A percentile compares a stretch with the other conserved stretches of the same genome.
These are phyloP conservation scores for Neurospora sp. DNA, from an alignment of 495 filamentous ascomycete genomes.

Conservation along the genomic window DNA sequence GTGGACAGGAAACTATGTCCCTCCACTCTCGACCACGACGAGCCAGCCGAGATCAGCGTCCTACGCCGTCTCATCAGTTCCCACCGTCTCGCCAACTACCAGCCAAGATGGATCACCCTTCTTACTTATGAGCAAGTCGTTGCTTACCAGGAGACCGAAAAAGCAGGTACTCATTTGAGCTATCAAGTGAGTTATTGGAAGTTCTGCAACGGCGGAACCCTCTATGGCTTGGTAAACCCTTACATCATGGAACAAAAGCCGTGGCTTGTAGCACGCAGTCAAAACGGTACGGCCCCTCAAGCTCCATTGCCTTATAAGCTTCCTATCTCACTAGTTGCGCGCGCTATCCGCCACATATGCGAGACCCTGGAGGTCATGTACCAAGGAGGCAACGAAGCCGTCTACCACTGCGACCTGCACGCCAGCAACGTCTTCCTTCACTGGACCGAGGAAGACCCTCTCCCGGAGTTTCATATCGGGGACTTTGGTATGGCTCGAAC, in stretches of 20 bases:
- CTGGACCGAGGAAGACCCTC: background rate
- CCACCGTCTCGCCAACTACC: background rate
- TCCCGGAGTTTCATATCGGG: slow-evolving; percentile 2
- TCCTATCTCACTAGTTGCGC: slow-evolving; percentile 3
- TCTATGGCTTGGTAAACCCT: background rate
- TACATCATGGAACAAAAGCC: background rate
- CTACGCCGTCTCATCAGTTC: background rate
- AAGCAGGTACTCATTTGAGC: background rate
- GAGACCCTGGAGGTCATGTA: slow-evolving; percentile 10
- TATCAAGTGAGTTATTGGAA: slow-evolving; percentile 2
- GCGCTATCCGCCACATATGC: slow-evolving; percentile 1
- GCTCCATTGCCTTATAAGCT: background rate
- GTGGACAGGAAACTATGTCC: background rate
- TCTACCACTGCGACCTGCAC: slow-evolving; percentile 9
- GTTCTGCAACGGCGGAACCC: slow-evolving; percentile 1
- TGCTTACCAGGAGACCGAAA: background rate
- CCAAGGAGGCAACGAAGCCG: background rate
- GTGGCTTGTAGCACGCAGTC: background rate
- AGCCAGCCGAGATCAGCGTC: background rate
- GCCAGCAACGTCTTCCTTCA: slow-evolving; percentile 1
- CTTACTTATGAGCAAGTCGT: background rate
- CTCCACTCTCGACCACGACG: background rate
- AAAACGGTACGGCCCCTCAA: background rate
- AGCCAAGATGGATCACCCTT: background rate
- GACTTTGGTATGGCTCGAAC: slow-evolving; percentile 5